phyloP scores from a whole-genome alignment of 257 asterid species.

The Ophiorrhiza pumila region DNA sequence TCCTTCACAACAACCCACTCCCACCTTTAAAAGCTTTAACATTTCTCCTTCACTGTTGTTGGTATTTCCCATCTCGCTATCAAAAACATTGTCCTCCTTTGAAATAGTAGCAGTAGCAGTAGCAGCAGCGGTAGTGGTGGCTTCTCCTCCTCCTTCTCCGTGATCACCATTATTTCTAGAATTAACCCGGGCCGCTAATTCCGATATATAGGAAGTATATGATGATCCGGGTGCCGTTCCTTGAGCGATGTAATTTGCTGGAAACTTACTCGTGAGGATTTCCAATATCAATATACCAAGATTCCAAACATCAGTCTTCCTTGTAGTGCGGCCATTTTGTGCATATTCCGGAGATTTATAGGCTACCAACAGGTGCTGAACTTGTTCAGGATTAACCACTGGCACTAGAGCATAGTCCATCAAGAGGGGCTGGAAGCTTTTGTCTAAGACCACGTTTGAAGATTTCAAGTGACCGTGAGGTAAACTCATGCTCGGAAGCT shows the following conservation, averaged over 20 bases:
- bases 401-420: conserved; percentile 86
- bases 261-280: conserved; percentile 63
- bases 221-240: conserved; percentile 24
- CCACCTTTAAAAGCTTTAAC: conserved; percentile 61
- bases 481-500: conserved; percentile 57
- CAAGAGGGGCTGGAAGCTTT: conserved; percentile 48
- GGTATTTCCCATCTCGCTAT: conserved; percentile 50
- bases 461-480: conserved; percentile 88
- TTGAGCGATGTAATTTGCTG: conserved; percentile 51
- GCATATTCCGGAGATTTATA: conserved; percentile 80
- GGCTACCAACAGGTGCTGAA: conserved; percentile 56
- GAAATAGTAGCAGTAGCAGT: background rate
- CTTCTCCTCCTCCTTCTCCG: too few relatives aligned
- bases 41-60: conserved; percentile 38
- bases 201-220: conserved; percentile 8
- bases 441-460: conserved; percentile 66
- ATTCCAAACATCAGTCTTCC: conserved; percentile 88
- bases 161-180: conserved; percentile 23
- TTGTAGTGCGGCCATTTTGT: conserved; percentile 33
- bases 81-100: conserved; percentile 30
- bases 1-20: conserved; percentile 58
- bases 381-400: conserved; percentile 61
- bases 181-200: conserved; percentile 52
- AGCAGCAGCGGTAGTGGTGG: background rate
- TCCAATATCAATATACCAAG: conserved; percentile 76